phyloP scores from a whole-genome alignment of 768 basidiomycete genomes.

The Suillus paluster region DNA sequence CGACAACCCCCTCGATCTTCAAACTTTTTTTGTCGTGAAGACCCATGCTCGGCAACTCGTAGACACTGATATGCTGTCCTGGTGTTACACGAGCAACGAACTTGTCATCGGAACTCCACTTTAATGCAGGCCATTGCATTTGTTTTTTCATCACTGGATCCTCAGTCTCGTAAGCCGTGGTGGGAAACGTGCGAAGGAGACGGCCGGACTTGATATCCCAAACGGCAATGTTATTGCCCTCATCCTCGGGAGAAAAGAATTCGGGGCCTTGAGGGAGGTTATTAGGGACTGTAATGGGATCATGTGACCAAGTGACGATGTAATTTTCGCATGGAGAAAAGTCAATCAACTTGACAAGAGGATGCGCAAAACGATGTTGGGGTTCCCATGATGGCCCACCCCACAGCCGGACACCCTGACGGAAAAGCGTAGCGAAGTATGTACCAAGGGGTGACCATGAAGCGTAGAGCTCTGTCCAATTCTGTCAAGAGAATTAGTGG shows the following conservation, averaged over 20 bases:
- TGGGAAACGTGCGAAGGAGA: conserved; percentile 89
- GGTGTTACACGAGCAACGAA: conserved; percentile 89
- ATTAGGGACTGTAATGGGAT: conserved; percentile 86
- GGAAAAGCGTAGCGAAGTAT: conserved; percentile 91
- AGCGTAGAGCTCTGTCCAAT: conserved; percentile 96
- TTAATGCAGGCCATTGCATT: conserved; percentile 93
- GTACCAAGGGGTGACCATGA: conserved; percentile 98
- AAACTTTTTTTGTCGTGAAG: conserved; percentile 95
- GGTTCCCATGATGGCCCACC: conserved; percentile 90
- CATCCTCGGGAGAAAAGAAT: conserved; percentile 91
- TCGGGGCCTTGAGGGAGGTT: conserved; percentile 80
- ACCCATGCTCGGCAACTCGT: conserved; percentile 93
- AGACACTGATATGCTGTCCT: conserved; percentile 93
- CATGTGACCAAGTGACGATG: conserved; percentile 96
- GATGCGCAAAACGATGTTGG: conserved; percentile 92
- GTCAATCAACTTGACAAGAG: conserved; percentile 92
- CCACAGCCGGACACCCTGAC: conserved; percentile 95
- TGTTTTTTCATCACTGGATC: conserved; percentile 68
- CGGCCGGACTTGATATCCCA: conserved; percentile 97
- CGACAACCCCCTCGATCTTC: conserved; percentile 96
- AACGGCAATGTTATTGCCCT: conserved; percentile 96
- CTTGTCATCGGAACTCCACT: conserved; percentile 98
- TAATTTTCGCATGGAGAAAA: conserved; percentile 98
- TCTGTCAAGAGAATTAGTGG: conserved; percentile 47
- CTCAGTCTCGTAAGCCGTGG: conserved; percentile 63